These are phyloP conservation scores for peach (Prunus persica) DNA, from an alignment of 306 rosid genomes.

Conservation along the genomic window Prunus_persica_NCBIv2 NC_034009.1:4719501-4720000, in stretches of 20 bases:
- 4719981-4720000: not conserved
- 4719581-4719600: slow-evolving; percentile 19
- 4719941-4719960: not conserved
- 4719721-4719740: not conserved
- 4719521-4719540: slow-evolving; percentile 24
- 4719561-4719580: not conserved
- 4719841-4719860: slow-evolving; percentile 8
- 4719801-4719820: not conserved
- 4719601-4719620: slow-evolving; percentile 19
- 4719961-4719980: slow-evolving; percentile 9
- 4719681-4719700: slow-evolving; percentile 18
- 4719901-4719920: not conserved
- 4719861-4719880: too few relatives aligned
- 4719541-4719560: slow-evolving; percentile 6
- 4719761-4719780: slow-evolving; percentile 30
- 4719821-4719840: slow-evolving; percentile 6
- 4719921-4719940: not conserved
- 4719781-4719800: slow-evolving; percentile 18
- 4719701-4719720: slow-evolving; percentile 22
- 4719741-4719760: slow-evolving; percentile 16
- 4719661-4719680: slow-evolving; percentile 1
- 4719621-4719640: slow-evolving; percentile 29
- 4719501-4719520: slow-evolving; percentile 19
- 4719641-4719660: not conserved
- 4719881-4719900: not conserved